These are phyloP conservation scores for Azolla pinnata DNA, from an alignment of 75 land plant genomes.

Conservation along the genomic window DNA sequence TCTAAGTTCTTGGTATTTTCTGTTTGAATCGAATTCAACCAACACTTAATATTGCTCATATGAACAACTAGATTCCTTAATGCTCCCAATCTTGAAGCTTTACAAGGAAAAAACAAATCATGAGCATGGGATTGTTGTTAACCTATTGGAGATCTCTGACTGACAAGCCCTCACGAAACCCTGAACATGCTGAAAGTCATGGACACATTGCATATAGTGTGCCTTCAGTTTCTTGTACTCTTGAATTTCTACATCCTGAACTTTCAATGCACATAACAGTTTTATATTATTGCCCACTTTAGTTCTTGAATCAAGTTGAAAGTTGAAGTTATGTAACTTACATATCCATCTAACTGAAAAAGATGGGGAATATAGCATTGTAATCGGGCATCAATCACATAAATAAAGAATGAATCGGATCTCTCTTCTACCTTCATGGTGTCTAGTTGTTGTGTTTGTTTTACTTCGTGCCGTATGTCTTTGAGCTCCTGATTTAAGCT, in stretches of 20 bases:
- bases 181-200: slow-evolving; percentile 5
- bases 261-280: background rate
- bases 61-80: too few relatives aligned
- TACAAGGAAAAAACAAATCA: background rate
- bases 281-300: too few relatives aligned
- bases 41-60: too few relatives aligned
- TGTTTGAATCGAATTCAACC: too few relatives aligned
- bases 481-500: slow-evolving; percentile 1
- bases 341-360: too few relatives aligned
- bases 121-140: too few relatives aligned
- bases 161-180: background rate
- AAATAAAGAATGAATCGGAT: background rate
- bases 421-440: background rate
- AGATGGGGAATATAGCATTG: background rate
- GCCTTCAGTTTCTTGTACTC: slow-evolving; percentile 5
- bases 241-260: slow-evolving; percentile 1
- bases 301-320: too few relatives aligned
- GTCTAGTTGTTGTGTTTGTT: background rate
- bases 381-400: background rate
- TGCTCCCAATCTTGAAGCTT: too few relatives aligned
- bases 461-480: slow-evolving; percentile 1
- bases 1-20: too few relatives aligned
- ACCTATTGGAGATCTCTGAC: too few relatives aligned
- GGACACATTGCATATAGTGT: slow-evolving; percentile 3
- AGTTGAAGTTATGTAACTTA: too few relatives aligned